Conservation (phyloP, 2,329 filamentous ascomycete genomes). For the Scytalidium lignicola region DNA sequence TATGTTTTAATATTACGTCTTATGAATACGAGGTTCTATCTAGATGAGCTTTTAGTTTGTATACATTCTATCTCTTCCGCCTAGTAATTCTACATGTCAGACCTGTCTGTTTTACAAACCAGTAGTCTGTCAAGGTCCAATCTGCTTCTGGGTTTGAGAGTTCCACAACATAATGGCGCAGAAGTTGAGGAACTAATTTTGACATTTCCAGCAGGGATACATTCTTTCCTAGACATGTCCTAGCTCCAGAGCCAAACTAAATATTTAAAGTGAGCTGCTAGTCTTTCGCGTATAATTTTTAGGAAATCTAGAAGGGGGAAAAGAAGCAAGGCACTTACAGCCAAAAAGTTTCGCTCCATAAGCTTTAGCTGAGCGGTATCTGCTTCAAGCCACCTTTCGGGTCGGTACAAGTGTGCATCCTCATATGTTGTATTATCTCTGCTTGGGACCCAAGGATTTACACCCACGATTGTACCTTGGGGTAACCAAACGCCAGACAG, state of each 20-base stretch:
- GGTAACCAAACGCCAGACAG: conserved; percentile 3
- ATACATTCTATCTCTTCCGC: not conserved
- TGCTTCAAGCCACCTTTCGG: conserved; percentile 42
- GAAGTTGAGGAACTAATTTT: conserved; percentile 28
- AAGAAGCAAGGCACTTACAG: not conserved
- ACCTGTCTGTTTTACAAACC: conserved; percentile 32
- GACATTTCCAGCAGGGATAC: conserved; percentile 32
- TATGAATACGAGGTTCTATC: too few relatives aligned
- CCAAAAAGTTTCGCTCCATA: conserved; percentile 27
- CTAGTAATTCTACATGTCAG: not conserved
- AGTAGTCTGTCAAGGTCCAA: conserved; percentile 32
- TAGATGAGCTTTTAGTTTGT: too few relatives aligned
- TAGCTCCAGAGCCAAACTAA: conserved; percentile 20
- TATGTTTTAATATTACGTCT: too few relatives aligned
- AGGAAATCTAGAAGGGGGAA: not conserved
- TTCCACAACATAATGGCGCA: conserved; percentile 22
- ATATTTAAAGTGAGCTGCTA: not conserved
- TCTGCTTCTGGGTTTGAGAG: conserved; percentile 27
- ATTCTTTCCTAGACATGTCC: conserved; percentile 27
- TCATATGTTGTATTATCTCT: not conserved
- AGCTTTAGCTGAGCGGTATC: conserved; percentile 11
- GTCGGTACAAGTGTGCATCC: conserved; percentile 36
- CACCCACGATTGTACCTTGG: conserved; percentile 10
- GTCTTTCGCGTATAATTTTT: not conserved
- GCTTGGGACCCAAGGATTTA: not conserved